Evolutionary conservation across 768 basidiomycete species (phyloP).

Genomic region (Tephrocybe sp.): DNA sequence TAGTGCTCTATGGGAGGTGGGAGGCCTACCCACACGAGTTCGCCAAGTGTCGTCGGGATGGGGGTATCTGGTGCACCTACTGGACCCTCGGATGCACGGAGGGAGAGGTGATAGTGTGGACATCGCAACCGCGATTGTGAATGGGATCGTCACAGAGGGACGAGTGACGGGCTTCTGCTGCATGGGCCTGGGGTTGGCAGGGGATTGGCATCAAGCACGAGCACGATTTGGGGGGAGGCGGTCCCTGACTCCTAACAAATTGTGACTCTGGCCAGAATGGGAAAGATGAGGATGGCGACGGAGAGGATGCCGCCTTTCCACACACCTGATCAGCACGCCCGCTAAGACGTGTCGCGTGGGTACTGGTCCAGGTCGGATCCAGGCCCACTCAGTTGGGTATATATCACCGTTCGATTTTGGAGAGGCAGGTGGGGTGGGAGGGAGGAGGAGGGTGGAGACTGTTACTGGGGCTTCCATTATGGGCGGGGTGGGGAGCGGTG

Average conservation of each 20-base stretch:
- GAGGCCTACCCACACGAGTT: too few species aligned
- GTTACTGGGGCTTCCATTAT: conserved; percentile 12
- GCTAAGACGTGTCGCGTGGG: too few species aligned
- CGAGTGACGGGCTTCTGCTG: background rate
- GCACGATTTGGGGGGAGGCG: background rate
- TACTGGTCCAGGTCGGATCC: background rate
- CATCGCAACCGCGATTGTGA: too few species aligned
- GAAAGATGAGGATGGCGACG: too few species aligned
- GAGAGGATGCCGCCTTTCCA: conserved; percentile 1
- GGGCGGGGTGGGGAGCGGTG: background rate
- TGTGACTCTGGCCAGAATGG: background rate
- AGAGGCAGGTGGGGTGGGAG: too few species aligned
- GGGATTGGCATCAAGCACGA: too few species aligned
- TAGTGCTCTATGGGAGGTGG: too few species aligned
- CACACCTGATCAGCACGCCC: conserved; percentile 8
- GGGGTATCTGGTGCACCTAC: conserved; percentile 83
- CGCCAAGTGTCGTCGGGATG: too few species aligned
- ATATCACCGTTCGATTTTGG: background rate
- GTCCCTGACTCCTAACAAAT: background rate
- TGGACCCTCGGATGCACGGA: background rate
- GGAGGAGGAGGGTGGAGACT: conserved; percentile 14
- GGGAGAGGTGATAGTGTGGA: conserved; percentile 10
- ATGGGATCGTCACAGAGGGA: conserved; percentile 2
- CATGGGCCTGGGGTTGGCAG: conserved; percentile 4
- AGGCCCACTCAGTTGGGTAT: background rate